A percentile compares a stretch with the other conserved stretches of the same genome.
These are phyloP conservation scores for Debaryomyces subglobosus DNA, from an alignment of 1,139 yeast genomes.

Conservation along the genomic window DNA sequence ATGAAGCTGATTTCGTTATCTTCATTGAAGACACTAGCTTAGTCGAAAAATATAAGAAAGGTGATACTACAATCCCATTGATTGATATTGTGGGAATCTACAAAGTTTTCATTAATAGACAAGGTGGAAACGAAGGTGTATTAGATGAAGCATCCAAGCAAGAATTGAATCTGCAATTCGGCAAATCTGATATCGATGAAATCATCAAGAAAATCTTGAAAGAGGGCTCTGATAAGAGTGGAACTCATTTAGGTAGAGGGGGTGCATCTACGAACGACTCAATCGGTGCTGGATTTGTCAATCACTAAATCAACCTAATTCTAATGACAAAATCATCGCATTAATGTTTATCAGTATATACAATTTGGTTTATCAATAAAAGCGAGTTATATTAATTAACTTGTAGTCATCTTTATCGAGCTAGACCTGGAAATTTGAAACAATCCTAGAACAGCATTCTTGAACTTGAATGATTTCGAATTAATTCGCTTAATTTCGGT, in stretches of 20 bases:
- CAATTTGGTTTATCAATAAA: not conserved
- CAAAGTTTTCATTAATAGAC: constrained; percentile 61
- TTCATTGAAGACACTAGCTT: constrained; percentile 60
- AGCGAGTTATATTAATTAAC: not conserved
- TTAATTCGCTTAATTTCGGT: constrained; percentile 6
- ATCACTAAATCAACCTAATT: constrained; percentile 20
- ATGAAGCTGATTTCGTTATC: constrained; percentile 61
- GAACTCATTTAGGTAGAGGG: constrained; percentile 22
- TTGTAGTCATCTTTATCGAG: constrained; percentile 5
- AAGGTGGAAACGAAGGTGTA: constrained; percentile 73
- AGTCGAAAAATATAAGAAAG: constrained; percentile 51
- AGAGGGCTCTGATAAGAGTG: constrained; percentile 54
- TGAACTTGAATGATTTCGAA: constrained; percentile 9
- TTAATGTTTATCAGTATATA: constrained; percentile 3
- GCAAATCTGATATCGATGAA: constrained; percentile 50
- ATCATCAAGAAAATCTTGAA: constrained; percentile 56
- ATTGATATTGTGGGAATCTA: constrained; percentile 66
- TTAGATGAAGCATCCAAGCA: constrained; percentile 73
- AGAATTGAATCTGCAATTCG: constrained; percentile 69
- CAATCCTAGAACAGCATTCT: constrained; percentile 8
- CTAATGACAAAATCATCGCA: not conserved
- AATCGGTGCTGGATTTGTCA: constrained; percentile 36
- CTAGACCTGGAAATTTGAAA: constrained; percentile 9
- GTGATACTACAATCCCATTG: constrained; percentile 59
- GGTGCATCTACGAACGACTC: constrained; percentile 39